Evolutionary conservation across 345 rosid species (phyloP), one percentile per base, ranked within the genome.

Genomic region (Euphorbia pulcherrima): DNA sequence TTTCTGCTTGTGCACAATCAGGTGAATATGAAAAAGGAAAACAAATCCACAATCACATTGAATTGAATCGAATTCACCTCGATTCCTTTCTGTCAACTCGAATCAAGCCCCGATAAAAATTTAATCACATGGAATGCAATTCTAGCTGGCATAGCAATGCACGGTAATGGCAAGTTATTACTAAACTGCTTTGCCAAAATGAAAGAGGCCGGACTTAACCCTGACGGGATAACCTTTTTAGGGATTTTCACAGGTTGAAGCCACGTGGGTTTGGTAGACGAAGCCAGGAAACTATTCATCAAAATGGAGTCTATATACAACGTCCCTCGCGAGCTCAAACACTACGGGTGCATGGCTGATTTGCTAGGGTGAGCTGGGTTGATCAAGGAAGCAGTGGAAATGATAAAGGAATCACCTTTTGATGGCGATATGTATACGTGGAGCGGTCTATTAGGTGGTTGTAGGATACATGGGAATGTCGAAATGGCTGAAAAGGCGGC

Each of bases 381-480:
- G 81, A 83, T 90, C 17, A 55, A 73, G 61, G 89, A 88, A 83
- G 86, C 88, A 2, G 69, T 80, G 68, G 86, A 83, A 27, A 81
- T 88, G 85, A 85, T 84, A 50, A 66, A 77, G 60, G 72, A 48
- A 48, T 84, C 86, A 87, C 92, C 90, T 16, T 65, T 48, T 67
- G 69, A 70, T 5, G 86, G 86, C 21, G 90, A 84, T 67, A 72
- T 90, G 39, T 87, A 74, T 48, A 83, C 78, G 33, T 88, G 97
- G 95, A 87, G 90, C 7, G 86, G 92, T 67, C 72, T 90, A 78
- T 84, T 90, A 12, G 92, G 89, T 12, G 90, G 97, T 5, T 86
- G 95, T 77, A 87, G 84, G 66, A 86, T 80, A 76, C 89, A 88
- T 58, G 89, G 90, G 47, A 68, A 86, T 76, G 81, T 90, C 35